Percentiles rank a stretch among this genome's conserved stretches.
Evolutionary conservation across 805 yeast genomes (phyloP).

Genomic region (Ogataea methylovora): DNA sequence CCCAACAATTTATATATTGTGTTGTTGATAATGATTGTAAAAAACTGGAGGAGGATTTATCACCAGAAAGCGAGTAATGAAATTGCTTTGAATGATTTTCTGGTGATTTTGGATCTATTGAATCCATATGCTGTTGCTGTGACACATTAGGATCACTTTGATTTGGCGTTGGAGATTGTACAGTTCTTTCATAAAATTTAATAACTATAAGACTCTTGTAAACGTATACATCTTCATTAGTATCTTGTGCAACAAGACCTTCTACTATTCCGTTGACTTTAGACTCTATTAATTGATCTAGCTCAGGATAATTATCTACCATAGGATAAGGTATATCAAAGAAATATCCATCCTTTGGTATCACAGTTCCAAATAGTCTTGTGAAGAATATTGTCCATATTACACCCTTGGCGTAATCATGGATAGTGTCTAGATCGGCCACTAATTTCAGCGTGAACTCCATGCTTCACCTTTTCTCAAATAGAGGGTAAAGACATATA

Average conservation of each 20-base stretch:
- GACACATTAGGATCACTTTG: constrained; percentile 40
- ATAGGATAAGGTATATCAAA: constrained; percentile 53
- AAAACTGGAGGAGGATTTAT: constrained; percentile 11
- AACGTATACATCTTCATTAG: constrained; percentile 7
- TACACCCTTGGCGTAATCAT: constrained; percentile 52
- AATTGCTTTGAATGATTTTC: neutral
- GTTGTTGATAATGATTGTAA: constrained; percentile 13
- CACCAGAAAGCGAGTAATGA: constrained; percentile 2
- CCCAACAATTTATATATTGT: constrained; percentile 53
- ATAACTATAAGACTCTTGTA: constrained; percentile 26
- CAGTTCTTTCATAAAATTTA: constrained; percentile 18
- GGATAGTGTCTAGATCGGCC: constrained; percentile 45
- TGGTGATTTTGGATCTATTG: constrained; percentile 1
- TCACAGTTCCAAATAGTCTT: constrained; percentile 57
- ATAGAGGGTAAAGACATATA: too few relatives aligned
- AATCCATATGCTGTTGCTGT: constrained; percentile 17
- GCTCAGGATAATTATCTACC: constrained; percentile 33
- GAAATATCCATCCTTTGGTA: constrained; percentile 49
- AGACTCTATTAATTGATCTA: constrained; percentile 35
- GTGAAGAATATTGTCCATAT: constrained; percentile 64
- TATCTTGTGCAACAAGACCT: constrained; percentile 13
- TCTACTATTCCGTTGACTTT: constrained; percentile 25
- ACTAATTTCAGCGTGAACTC: constrained; percentile 39
- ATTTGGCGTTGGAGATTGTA: constrained; percentile 1
- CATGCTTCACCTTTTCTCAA: too few relatives aligned